phyloP scores from a whole-genome alignment of 2,329 filamentous ascomycete genomes.

The Arthrobotrys musiformis region DNA sequence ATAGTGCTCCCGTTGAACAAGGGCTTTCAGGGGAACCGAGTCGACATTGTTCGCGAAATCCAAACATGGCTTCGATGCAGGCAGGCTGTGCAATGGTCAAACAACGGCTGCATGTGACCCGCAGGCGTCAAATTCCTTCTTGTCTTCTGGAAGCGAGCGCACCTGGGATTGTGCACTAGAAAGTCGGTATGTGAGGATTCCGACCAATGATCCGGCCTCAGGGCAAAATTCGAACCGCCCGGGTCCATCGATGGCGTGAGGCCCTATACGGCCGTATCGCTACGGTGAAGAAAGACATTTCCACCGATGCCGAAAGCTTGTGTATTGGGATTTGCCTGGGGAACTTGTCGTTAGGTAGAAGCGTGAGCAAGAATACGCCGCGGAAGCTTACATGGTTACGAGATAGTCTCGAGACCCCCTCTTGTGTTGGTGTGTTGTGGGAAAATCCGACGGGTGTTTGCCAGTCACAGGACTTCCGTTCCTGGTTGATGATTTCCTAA shows the following conservation, averaged over 20 bases:
- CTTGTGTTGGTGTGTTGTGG: constrained; percentile 33
- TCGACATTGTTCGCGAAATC: constrained; percentile 28
- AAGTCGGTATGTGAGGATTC: neutral
- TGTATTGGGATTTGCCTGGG: neutral
- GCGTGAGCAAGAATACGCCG: neutral
- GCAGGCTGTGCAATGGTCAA: constrained; percentile 25
- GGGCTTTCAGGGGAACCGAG: constrained; percentile 36
- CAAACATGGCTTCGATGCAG: neutral
- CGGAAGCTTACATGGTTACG: neutral
- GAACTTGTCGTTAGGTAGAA: neutral
- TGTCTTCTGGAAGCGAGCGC: constrained; percentile 31
- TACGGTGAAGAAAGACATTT: constrained; percentile 12
- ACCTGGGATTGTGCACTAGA: neutral
- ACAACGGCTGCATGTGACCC: neutral
- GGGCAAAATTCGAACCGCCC: neutral
- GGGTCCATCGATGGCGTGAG: neutral
- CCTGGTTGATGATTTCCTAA: constrained; percentile 27
- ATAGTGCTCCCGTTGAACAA: constrained; percentile 26
- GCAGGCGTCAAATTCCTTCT: constrained; percentile 12
- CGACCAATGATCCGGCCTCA: neutral
- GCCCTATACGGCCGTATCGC: neutral
- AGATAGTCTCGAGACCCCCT: too few species aligned
- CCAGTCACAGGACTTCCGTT: neutral
- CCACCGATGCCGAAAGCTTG: constrained; percentile 2
- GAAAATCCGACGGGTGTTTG: neutral